These are phyloP conservation scores for Jamesozyma jinghongensis DNA, from an alignment of 805 yeast species.

Conservation along the genomic window DNA sequence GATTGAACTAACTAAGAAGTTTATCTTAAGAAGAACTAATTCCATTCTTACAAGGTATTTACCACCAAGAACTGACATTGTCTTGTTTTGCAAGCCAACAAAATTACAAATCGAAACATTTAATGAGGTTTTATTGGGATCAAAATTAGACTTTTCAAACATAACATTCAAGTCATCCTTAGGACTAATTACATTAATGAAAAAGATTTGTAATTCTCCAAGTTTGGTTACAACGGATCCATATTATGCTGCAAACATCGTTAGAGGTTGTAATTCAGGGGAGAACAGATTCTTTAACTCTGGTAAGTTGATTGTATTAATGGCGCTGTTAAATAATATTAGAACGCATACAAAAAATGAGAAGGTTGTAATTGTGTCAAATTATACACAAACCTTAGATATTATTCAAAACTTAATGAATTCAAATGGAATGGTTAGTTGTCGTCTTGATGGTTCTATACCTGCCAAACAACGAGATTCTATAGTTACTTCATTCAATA, in stretches of 20 bases:
- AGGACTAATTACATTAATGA: conserved; percentile 60
- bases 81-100: conserved; percentile 74
- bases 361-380: conserved; percentile 78
- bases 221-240: conserved; percentile 45
- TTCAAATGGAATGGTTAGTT: conserved; percentile 40
- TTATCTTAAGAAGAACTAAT: conserved; percentile 67
- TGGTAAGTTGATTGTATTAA: conserved; percentile 61
- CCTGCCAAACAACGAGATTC: conserved; percentile 55
- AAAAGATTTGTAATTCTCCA: conserved; percentile 81
- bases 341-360: conserved; percentile 38
- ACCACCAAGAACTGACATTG: conserved; percentile 66
- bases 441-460: conserved; percentile 78
- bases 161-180: conserved; percentile 39
- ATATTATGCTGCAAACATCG: conserved; percentile 13
- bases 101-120: conserved; percentile 48
- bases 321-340: conserved; percentile 47
- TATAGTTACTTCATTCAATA: conserved; percentile 64
- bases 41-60: conserved; percentile 47
- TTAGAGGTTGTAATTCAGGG: conserved; percentile 4
- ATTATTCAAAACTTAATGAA: conserved; percentile 51
- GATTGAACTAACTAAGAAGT: conserved; percentile 51
- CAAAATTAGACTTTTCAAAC: conserved; percentile 23
- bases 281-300: conserved; percentile 23
- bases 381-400: conserved; percentile 81
- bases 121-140: conserved; percentile 34